phyloP scores from a whole-genome alignment of 2,329 filamentous ascomycete species.

The Sporothrix inflata region DNA sequence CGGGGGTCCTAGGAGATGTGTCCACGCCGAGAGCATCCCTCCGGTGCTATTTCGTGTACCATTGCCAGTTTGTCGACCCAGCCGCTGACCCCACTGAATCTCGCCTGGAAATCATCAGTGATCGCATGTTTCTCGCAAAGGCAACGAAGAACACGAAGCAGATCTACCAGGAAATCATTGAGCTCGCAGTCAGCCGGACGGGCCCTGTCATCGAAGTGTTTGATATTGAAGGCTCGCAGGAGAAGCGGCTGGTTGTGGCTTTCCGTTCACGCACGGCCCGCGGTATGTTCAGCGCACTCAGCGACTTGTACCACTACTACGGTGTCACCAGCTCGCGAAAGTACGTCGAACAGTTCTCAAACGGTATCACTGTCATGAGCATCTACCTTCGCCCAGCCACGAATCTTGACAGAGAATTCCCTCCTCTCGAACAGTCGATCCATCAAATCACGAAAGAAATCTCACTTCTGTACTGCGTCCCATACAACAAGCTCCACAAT shows the following conservation, averaged over 20 bases:
- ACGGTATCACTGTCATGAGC: slow-evolving; percentile 96
- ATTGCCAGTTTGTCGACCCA: slow-evolving; percentile 83
- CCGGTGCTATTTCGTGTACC: slow-evolving; percentile 98
- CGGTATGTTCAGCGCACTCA: slow-evolving; percentile 92
- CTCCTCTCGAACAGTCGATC: slow-evolving; percentile 90
- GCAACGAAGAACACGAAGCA: slow-evolving; percentile 93
- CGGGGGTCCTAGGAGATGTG: slow-evolving; percentile 70
- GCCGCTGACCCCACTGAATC: slow-evolving; percentile 79
- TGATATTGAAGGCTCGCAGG: slow-evolving; percentile 85
- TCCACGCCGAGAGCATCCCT: slow-evolving; percentile 75
- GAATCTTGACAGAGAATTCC: slow-evolving; percentile 58
- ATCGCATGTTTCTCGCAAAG: slow-evolving; percentile 93
- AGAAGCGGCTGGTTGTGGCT: slow-evolving; percentile 92
- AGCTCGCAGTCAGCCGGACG: slow-evolving; percentile 78
- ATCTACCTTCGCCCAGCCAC: slow-evolving; percentile 81
- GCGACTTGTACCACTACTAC: slow-evolving; percentile 98
- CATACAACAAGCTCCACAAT: slow-evolving; percentile 92
- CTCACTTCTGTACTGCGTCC: slow-evolving; percentile 94
- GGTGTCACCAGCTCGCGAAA: slow-evolving; percentile 94
- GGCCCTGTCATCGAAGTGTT: slow-evolving; percentile 98
- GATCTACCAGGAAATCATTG: slow-evolving; percentile 93
- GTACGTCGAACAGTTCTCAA: slow-evolving; percentile 98
- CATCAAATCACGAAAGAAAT: slow-evolving; percentile 99
- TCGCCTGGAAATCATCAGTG: slow-evolving; percentile 85
- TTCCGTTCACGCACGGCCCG: slow-evolving; percentile 92